Evolutionary conservation across 2,329 filamentous ascomycete species (phyloP).

Genomic region (Sclerotinia sclerotiorum): DNA sequence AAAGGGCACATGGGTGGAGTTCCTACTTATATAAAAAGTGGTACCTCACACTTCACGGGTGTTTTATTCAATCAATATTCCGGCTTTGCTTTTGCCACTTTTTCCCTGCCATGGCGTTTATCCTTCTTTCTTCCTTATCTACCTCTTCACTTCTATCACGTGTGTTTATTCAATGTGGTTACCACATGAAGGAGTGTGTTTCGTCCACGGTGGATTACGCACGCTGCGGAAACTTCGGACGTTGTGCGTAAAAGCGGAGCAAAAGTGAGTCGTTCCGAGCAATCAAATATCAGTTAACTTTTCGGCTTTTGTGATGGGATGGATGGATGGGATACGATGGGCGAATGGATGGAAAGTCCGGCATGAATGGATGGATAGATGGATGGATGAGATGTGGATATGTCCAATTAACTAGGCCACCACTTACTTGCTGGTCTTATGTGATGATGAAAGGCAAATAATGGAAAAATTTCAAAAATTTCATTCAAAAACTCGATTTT

Average conservation of each 20-base stretch:
- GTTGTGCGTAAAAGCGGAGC: not conserved
- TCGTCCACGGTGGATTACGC: not conserved
- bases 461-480: too few species aligned
- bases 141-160: conserved; percentile 1
- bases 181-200: not conserved
- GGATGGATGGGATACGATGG: not conserved
- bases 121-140: not conserved
- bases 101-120: not conserved
- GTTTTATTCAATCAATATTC: conserved; percentile 3
- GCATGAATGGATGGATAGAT: not conserved
- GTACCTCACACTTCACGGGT: conserved; percentile 1
- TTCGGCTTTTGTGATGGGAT: not conserved
- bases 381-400: not conserved
- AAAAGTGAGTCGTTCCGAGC: not conserved
- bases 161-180: conserved; percentile 13
- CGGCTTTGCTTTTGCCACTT: not conserved
- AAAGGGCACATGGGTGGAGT: conserved; percentile 13
- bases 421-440: not conserved
- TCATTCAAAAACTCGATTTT: too few species aligned
- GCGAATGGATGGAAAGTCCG: not conserved
- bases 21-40: conserved; percentile 17
- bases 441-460: too few species aligned
- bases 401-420: not conserved
- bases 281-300: not conserved
- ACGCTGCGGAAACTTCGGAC: not conserved